Conservation (phyloP, 352 stramenopile species). For the Blastocystis sp. region DNA sequence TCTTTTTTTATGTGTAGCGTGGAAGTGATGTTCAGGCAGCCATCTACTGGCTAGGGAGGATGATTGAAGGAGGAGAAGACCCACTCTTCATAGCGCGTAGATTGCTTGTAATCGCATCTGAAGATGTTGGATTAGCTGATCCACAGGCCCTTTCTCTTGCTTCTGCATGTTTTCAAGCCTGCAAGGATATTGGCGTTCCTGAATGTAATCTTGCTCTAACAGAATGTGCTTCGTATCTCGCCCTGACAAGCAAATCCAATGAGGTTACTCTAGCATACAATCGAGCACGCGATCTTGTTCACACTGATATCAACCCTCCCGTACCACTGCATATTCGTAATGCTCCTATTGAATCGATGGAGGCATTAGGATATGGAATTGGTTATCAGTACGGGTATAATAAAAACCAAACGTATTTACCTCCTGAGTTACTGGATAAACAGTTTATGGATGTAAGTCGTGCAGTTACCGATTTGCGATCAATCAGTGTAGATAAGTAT, state of each 20-base stretch:
- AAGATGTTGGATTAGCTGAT: conserved; percentile 79
- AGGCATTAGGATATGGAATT: conserved; percentile 77
- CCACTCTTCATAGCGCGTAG: conserved; percentile 77
- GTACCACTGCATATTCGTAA: conserved; percentile 81
- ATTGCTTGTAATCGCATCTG: conserved; percentile 80
- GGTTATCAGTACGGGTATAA: conserved; percentile 80
- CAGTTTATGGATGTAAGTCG: conserved; percentile 52
- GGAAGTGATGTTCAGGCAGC: conserved; percentile 79
- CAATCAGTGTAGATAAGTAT: conserved; percentile 13
- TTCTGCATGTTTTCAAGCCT: conserved; percentile 43
- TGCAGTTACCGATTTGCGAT: conserved; percentile 38
- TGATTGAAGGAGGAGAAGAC: conserved; percentile 82
- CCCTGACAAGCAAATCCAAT: conserved; percentile 79
- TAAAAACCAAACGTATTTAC: conserved; percentile 81
- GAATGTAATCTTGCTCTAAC: conserved; percentile 80
- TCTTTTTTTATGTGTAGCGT: conserved; percentile 64
- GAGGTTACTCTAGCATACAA: conserved; percentile 82
- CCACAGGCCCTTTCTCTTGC: conserved; percentile 77
- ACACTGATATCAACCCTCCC: conserved; percentile 75
- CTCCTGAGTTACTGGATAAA: conserved; percentile 65
- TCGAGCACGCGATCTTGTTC: conserved; percentile 76
- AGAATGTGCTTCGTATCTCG: conserved; percentile 78
- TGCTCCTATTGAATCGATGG: conserved; percentile 79
- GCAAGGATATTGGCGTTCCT: conserved; percentile 77
- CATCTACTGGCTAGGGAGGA: conserved; percentile 81